Conservation (phyloP, 352 stramenopile genomes). For the Aphanomyces astaci region DNA sequence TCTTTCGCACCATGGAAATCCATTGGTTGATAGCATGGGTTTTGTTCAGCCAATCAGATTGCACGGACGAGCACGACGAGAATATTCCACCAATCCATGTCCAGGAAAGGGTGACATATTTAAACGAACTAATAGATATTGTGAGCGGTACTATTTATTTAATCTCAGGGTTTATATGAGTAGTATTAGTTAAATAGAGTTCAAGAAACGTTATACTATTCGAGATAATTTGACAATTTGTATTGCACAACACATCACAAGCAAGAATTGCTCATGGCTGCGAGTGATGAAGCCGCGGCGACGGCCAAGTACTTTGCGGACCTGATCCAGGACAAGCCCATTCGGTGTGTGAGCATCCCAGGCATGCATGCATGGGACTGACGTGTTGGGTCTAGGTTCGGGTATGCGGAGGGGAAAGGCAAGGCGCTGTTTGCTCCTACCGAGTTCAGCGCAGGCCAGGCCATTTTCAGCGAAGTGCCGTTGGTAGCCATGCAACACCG, state of each 20-base stretch:
- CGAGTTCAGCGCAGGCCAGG: conserved; percentile 48
- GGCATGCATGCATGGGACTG: background rate
- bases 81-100: background rate
- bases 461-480: conserved; percentile 48
- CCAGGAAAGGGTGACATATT: too few species aligned
- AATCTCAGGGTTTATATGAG: too few species aligned
- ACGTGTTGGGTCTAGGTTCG: conserved; percentile 7
- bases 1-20: background rate
- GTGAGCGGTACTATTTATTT: too few species aligned
- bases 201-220: background rate
- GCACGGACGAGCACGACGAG: background rate
- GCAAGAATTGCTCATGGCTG: background rate
- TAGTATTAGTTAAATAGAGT: too few species aligned
- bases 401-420: conserved; percentile 40
- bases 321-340: conserved; percentile 14
- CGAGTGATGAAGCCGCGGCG: background rate
- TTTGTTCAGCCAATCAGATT: background rate
- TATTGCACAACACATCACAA: background rate
- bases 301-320: conserved; percentile 4
- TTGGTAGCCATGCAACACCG: conserved; percentile 66
- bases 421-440: conserved; percentile 63
- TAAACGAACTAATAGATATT: too few species aligned
- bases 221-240: background rate
- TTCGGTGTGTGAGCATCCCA: conserved; percentile 2
- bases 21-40: background rate